phyloP scores from a whole-genome alignment of 768 basidiomycete genomes.

The Sporobolomyces phaffii region DNA sequence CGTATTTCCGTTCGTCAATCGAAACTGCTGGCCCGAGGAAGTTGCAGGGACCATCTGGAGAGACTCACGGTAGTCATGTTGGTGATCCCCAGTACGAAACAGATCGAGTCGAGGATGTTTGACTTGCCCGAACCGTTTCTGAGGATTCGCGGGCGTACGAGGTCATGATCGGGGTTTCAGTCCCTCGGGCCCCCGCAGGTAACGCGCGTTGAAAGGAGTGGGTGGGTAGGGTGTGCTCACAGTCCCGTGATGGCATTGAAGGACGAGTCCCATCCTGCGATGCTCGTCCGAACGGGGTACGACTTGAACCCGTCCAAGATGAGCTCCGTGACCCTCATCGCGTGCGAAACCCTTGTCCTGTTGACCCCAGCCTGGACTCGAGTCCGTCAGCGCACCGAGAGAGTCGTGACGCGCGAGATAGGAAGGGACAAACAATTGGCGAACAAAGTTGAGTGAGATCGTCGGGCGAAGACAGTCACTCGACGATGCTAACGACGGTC shows the following conservation, averaged over 20 bases:
- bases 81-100: conserved; percentile 95
- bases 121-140: conserved; percentile 91
- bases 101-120: conserved; percentile 98
- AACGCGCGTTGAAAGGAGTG: too few species aligned
- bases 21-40: too few species aligned
- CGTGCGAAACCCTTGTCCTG: neutral
- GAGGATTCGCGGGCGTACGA: neutral
- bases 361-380: neutral
- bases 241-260: conserved; percentile 82
- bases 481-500: too few species aligned
- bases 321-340: conserved; percentile 92
- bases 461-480: too few species aligned
- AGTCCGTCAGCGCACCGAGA: too few species aligned
- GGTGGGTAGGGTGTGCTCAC: too few species aligned
- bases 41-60: too few species aligned
- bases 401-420: too few species aligned
- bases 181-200: too few species aligned
- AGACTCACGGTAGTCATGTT: conserved; percentile 78
- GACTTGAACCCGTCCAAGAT: conserved; percentile 98
- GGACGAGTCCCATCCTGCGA: conserved; percentile 92
- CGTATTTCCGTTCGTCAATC: too few species aligned
- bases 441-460: neutral
- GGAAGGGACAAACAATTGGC: neutral
- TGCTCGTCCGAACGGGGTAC: conserved; percentile 85
- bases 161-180: neutral